Conservation (phyloP, 768 basidiomycete genomes). For the Suillus cothurnatus region DNA sequence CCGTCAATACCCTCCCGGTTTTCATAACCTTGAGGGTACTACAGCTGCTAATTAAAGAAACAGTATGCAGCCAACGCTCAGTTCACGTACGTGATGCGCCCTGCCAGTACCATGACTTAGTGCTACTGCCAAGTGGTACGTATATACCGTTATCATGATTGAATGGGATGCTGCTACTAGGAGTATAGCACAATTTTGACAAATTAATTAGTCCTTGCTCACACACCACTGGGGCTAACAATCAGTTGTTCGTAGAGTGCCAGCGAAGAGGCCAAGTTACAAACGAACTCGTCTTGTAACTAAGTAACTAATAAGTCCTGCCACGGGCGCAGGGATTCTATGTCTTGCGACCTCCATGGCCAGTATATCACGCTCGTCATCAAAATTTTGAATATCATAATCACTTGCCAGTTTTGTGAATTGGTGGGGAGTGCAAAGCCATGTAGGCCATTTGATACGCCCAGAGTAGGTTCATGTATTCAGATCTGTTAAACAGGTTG, state of each 20-base stretch:
- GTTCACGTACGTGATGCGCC: too few species aligned
- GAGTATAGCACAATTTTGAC: too few species aligned
- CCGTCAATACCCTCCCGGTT: background rate
- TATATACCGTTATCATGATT: background rate
- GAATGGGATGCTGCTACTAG: background rate
- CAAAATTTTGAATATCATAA: background rate
- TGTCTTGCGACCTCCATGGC: background rate
- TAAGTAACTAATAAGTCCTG: too few species aligned
- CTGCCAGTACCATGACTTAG: too few species aligned
- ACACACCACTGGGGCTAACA: background rate
- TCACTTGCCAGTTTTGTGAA: background rate
- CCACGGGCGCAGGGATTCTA: background rate
- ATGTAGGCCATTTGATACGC: background rate
- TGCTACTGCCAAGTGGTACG: background rate
- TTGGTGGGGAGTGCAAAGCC: background rate
- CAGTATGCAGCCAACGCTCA: background rate
- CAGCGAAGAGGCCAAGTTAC: background rate
- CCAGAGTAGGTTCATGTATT: background rate
- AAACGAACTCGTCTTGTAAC: background rate
- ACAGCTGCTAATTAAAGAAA: background rate
- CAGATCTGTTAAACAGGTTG: background rate
- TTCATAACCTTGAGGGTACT: constrained; percentile 2
- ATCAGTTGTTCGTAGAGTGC: background rate
- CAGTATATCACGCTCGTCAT: background rate
- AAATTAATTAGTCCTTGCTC: too few species aligned